Evolutionary conservation across 2,329 filamentous ascomycete species (phyloP).

Genomic region (Pseudogymnoascus sp.): DNA sequence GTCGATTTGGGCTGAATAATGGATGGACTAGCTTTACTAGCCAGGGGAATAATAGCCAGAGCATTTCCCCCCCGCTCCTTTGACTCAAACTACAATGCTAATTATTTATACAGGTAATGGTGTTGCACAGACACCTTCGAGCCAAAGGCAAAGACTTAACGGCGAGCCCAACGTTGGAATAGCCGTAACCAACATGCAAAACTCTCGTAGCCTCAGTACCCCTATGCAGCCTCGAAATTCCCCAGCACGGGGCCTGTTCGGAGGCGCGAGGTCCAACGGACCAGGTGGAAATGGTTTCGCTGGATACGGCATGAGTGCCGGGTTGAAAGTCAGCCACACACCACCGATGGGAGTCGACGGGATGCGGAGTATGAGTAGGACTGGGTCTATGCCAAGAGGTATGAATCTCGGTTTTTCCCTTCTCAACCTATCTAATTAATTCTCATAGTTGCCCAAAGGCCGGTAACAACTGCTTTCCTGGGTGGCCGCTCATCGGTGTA

Average conservation of each 20-base stretch:
- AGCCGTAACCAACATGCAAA: conserved; percentile 18
- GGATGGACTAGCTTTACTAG: background rate
- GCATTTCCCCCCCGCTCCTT: background rate
- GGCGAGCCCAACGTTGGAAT: conserved; percentile 12
- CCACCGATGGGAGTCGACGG: conserved; percentile 1
- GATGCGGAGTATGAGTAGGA: background rate
- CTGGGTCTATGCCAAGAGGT: background rate
- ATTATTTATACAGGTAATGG: conserved; percentile 18
- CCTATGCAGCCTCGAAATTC: conserved; percentile 16
- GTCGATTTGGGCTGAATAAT: background rate
- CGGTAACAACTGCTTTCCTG: background rate
- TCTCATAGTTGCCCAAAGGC: conserved; percentile 8
- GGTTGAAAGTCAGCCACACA: conserved; percentile 29
- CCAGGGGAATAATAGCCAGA: background rate
- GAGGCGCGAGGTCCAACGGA: conserved; percentile 18
- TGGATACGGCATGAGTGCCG: conserved; percentile 30
- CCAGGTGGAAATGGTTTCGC: conserved; percentile 20
- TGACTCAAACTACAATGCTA: background rate
- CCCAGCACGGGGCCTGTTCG: conserved; percentile 16
- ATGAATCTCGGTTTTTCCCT: background rate
- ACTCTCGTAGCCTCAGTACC: conserved; percentile 16
- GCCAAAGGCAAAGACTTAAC: conserved; percentile 25
- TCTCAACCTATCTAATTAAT: background rate
- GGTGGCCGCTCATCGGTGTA: background rate
- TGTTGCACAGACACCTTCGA: conserved; percentile 26